Percentiles rank a stretch among this genome's conserved stretches.
phyloP scores from a whole-genome alignment of 139 green algal genomes.

The Ulvella scutata region DNA sequence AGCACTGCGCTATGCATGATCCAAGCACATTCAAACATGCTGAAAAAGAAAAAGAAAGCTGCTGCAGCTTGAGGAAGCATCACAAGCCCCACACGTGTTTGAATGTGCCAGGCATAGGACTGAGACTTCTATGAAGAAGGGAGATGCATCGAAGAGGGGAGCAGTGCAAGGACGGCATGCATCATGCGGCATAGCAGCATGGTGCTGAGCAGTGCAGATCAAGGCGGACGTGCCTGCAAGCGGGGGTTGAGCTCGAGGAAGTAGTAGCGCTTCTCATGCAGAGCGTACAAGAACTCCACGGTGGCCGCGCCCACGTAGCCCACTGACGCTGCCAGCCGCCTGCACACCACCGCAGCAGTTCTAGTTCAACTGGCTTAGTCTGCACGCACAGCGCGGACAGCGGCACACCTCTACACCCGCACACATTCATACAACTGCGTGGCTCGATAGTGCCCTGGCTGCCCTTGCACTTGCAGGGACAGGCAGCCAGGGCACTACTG shows the following conservation, averaged over 20 bases:
- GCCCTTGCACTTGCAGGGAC: background rate
- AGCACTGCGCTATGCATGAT: no score
- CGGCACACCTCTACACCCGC: slow-evolving; percentile 64
- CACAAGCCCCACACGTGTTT: no score
- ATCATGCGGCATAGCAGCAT: no score
- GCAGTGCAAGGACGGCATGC: no score
- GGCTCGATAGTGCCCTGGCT: background rate
- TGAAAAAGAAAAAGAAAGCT: background rate
- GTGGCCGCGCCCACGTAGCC: slow-evolving; percentile 88
- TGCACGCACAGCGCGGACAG: slow-evolving; percentile 35
- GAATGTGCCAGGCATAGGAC: no score
- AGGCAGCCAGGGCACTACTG: no score
- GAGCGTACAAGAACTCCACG: slow-evolving; percentile 88
- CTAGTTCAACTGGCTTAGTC: no score
- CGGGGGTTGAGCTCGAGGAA: slow-evolving; percentile 97
- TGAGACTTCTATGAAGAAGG: no score
- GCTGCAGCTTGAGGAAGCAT: background rate
- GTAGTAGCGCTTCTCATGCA: slow-evolving; percentile 71
- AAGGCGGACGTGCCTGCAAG: slow-evolving; percentile 77
- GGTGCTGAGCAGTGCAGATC: no score
- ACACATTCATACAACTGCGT: no score
- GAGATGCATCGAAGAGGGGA: no score
- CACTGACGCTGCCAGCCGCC: slow-evolving; percentile 61
- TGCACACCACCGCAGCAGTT: no score
- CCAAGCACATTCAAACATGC: background rate